Conservation (phyloP, 2,329 filamentous ascomycete genomes). For the Didymella exigua region DNA sequence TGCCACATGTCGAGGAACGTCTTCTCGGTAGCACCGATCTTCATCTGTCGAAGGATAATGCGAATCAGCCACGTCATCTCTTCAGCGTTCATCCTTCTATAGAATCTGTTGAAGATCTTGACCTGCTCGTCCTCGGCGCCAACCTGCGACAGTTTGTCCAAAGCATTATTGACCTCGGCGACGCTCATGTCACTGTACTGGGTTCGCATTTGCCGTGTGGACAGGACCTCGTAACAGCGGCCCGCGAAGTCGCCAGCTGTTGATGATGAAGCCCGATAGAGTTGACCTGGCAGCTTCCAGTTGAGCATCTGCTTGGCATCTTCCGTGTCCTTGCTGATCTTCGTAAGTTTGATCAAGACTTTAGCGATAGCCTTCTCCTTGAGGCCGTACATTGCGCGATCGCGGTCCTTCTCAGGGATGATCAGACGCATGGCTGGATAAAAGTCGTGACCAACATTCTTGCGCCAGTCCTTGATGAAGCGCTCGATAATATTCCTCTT, state of each 20-base stretch:
- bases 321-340: conserved; percentile 87
- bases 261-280: conserved; percentile 53
- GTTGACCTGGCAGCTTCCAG: conserved; percentile 85
- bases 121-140: conserved; percentile 83
- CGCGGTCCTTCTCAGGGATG: conserved; percentile 88
- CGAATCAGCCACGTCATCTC: conserved; percentile 94
- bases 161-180: conserved; percentile 82
- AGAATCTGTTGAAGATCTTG: conserved; percentile 81
- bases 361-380: conserved; percentile 93
- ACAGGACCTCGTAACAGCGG: conserved; percentile 83
- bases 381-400: conserved; percentile 89
- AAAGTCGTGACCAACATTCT: conserved; percentile 87
- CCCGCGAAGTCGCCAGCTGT: conserved; percentile 88
- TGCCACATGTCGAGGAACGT: conserved; percentile 76
- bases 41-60: conserved; percentile 84
- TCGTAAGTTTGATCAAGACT: conserved; percentile 87
- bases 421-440: conserved; percentile 93
- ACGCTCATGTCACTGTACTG: conserved; percentile 80
- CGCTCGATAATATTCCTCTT: conserved; percentile 80
- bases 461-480: conserved; percentile 86
- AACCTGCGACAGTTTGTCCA: conserved; percentile 78
- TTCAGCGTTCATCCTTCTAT: conserved; percentile 87
- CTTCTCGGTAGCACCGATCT: conserved; percentile 79
- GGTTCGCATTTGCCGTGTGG: conserved; percentile 78
- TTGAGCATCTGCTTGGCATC: conserved; percentile 85